These are phyloP conservation scores for Pythium vanterpoolii DNA, from an alignment of 352 stramenopile species.

Conservation along the genomic window DNA sequence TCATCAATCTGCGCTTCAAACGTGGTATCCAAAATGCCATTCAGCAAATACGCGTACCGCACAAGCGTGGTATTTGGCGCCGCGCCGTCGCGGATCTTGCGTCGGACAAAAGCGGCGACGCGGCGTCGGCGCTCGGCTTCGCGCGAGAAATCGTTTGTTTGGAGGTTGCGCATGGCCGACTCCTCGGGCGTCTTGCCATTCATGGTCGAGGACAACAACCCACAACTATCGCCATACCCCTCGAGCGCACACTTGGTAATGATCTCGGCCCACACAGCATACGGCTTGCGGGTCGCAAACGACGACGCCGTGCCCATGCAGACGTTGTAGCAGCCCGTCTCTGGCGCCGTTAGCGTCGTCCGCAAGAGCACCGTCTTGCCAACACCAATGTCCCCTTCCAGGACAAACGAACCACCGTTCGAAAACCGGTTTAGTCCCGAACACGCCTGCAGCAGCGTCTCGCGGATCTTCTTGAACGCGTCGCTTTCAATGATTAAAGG, in stretches of 20 bases:
- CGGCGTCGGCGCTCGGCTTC: slow-evolving; percentile 45
- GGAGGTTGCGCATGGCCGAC: slow-evolving; percentile 13
- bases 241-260: slow-evolving; percentile 63
- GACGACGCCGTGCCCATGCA: slow-evolving; percentile 68
- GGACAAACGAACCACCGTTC: slow-evolving; percentile 63
- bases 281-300: slow-evolving; percentile 72
- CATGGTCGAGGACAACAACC: slow-evolving; percentile 4
- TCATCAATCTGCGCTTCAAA: slow-evolving; percentile 51
- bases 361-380: slow-evolving; percentile 81
- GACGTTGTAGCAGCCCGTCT: slow-evolving; percentile 52
- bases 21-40: slow-evolving; percentile 64
- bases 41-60: slow-evolving; percentile 52
- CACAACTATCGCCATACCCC: neutral
- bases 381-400: slow-evolving; percentile 82
- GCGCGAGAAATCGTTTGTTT: slow-evolving; percentile 22
- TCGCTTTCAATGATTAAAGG: slow-evolving; percentile 64
- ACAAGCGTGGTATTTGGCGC: slow-evolving; percentile 69
- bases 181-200: slow-evolving; percentile 1
- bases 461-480: slow-evolving; percentile 46
- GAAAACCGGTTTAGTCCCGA: slow-evolving; percentile 62
- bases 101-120: slow-evolving; percentile 54
- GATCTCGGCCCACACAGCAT: slow-evolving; percentile 78
- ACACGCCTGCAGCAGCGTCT: slow-evolving; percentile 58
- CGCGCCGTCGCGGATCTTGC: slow-evolving; percentile 62
- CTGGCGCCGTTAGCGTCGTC: slow-evolving; percentile 38